Evolutionary conservation across 2,329 filamentous ascomycete genomes (phyloP).

Genomic region (Claviceps humidiphila): DNA sequence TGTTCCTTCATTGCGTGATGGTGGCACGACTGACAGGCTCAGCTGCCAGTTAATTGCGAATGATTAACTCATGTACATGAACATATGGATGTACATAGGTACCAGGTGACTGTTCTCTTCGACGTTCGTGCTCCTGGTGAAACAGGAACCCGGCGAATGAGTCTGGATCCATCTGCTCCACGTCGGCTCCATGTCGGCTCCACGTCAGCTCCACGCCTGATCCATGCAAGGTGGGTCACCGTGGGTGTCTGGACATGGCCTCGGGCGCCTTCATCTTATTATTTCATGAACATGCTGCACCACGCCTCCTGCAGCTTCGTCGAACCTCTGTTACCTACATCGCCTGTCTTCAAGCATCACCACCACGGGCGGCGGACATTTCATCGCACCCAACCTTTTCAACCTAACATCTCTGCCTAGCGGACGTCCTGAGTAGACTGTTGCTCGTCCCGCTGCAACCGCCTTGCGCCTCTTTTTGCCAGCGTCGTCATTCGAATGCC

Average conservation of each 20-base stretch:
- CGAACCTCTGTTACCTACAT: no score
- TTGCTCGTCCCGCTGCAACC: background rate
- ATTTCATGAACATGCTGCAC: no score
- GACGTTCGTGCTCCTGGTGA: background rate
- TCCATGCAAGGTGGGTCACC: no score
- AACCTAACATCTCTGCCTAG: background rate
- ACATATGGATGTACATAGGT: background rate
- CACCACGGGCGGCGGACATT: no score
- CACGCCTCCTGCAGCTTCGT: no score
- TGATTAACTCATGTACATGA: no score
- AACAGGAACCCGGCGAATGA: background rate
- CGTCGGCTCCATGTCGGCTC: no score
- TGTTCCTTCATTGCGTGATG: no score
- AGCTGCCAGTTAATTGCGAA: background rate
- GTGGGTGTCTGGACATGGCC: no score
- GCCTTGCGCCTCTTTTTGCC: background rate
- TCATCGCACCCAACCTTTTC: background rate
- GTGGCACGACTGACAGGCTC: background rate
- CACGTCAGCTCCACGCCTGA: background rate
- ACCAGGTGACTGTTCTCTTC: background rate
- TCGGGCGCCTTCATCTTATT: no score
- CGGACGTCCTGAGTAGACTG: background rate
- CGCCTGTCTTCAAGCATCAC: no score
- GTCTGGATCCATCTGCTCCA: background rate
- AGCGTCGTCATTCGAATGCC: background rate